Evolutionary conservation across 2,329 filamentous ascomycete species (phyloP).

Genomic region (Cladosporium oxysporum): DNA sequence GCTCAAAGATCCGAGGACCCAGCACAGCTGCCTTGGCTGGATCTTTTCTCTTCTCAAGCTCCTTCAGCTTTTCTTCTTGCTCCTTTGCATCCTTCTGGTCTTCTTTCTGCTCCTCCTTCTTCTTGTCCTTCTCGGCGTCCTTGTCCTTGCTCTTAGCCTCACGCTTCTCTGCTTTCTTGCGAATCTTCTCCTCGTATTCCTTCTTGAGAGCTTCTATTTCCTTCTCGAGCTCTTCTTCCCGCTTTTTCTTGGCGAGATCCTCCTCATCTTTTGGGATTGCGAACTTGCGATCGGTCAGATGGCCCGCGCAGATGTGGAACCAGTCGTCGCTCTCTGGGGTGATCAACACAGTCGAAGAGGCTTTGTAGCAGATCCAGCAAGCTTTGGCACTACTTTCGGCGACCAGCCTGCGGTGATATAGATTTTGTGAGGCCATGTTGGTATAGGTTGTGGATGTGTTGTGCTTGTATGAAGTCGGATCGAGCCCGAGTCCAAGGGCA

Average conservation of each 20-base stretch:
- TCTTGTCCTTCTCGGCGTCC: slow-evolving; percentile 64
- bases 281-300: slow-evolving; percentile 82
- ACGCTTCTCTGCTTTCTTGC: slow-evolving; percentile 45
- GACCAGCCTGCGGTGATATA: slow-evolving; percentile 83
- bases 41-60: slow-evolving; percentile 52
- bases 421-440: slow-evolving; percentile 61
- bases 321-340: slow-evolving; percentile 84
- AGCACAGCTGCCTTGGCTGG: slow-evolving; percentile 64
- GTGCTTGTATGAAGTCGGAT: neutral
- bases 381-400: slow-evolving; percentile 80
- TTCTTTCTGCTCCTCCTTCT: slow-evolving; percentile 79
- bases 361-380: slow-evolving; percentile 91
- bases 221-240: slow-evolving; percentile 49
- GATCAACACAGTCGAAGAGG: slow-evolving; percentile 81
- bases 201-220: slow-evolving; percentile 53
- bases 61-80: slow-evolving; percentile 46
- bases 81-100: slow-evolving; percentile 54
- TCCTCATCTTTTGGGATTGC: slow-evolving; percentile 72
- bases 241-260: slow-evolving; percentile 56
- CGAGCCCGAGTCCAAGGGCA: neutral
- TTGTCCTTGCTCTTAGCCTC: slow-evolving; percentile 61
- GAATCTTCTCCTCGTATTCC: slow-evolving; percentile 52
- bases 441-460: neutral
- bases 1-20: slow-evolving; percentile 76
- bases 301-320: slow-evolving; percentile 84